phyloP scores from a whole-genome alignment of 495 filamentous ascomycete species.

The Trichoderma erinaceum region DNA sequence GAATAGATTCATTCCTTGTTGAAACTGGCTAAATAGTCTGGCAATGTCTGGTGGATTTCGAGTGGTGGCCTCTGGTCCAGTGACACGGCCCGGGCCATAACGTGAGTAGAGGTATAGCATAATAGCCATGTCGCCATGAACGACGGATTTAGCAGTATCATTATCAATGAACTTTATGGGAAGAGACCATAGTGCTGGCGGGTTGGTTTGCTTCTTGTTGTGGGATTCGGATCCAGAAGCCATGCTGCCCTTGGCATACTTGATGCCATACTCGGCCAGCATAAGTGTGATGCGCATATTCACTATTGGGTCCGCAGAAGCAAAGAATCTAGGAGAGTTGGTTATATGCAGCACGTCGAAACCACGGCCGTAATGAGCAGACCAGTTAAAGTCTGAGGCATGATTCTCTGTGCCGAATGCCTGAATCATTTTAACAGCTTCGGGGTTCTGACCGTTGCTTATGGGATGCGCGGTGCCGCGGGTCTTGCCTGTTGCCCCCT shows the following conservation, averaged over 20 bases:
- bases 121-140: slow-evolving; percentile 44
- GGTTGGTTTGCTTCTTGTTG: slow-evolving; percentile 20
- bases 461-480: slow-evolving; percentile 52
- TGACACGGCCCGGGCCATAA: slow-evolving; percentile 28
- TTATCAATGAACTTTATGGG: slow-evolving; percentile 51
- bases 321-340: slow-evolving; percentile 46
- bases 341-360: slow-evolving; percentile 80
- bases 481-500: slow-evolving; percentile 71
- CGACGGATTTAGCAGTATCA: slow-evolving; percentile 38
- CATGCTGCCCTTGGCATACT: slow-evolving; percentile 45
- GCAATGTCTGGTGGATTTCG: slow-evolving; percentile 28
- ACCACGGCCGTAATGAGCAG: slow-evolving; percentile 66
- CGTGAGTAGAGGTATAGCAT: slow-evolving; percentile 51
- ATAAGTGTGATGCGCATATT: slow-evolving; percentile 53
- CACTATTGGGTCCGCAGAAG: slow-evolving; percentile 46
- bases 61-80: slow-evolving; percentile 27
- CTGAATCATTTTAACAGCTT: slow-evolving; percentile 62
- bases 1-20: slow-evolving; percentile 35
- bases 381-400: slow-evolving; percentile 68
- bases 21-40: slow-evolving; percentile 31
- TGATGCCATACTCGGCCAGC: slow-evolving; percentile 54
- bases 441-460: slow-evolving; percentile 58
- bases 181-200: slow-evolving; percentile 22
- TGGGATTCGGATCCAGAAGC: slow-evolving; percentile 28
- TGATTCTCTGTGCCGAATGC: slow-evolving; percentile 88